Evolutionary conservation across 768 basidiomycete genomes (phyloP), one percentile per base, ranked within the genome.

Genomic region (Lactarius sp.): DNA sequence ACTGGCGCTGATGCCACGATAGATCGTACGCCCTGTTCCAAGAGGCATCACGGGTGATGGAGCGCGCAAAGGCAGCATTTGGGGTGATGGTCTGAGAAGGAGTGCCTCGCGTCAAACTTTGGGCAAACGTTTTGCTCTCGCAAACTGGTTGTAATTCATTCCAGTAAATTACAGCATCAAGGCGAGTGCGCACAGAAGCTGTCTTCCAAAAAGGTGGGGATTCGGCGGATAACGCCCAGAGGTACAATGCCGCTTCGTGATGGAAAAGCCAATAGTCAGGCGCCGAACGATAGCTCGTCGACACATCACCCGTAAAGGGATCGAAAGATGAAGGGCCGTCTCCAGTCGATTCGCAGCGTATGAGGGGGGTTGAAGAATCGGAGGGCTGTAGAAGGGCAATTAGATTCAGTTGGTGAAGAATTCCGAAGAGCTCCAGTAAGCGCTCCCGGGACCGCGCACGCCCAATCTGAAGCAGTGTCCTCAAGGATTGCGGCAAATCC

Each of bases 261-360:
- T 80, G 80, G 68, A 92, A 83, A 42, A 79, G 75, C 85, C 88
- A 92, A 73, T 85, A 88, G 1, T 70, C 70, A 0, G 88, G 87
- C 0, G 83, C 81, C n/a, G 74, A 66, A 58, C 75, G 72, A 8
- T 81, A 77, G 16, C 76, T 77, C 47, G 75, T 68, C 33, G 77
- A 78, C 78, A 81, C 81, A 13, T 75, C 78, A 20, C 80, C 78
- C 31, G 74, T 66, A 0, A 77, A 70, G 20, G 77, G 75, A 36
- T 81, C 80, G 64, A 84, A 85, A 6, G 77, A 67, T 2, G 73
- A 75, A 22, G 83, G 80, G 66, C 81, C 77, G 1, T 75, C 75
- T 7, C 73, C 76, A 9, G 75, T 78, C 4, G 74, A 67, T n/a
- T 69, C 65, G 67, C 82, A 87, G 34, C 73, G 76, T 56, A 87